These are phyloP conservation scores for Dactylorhiza incarnata DNA, from an alignment of 106 monocot species.

Conservation along the genomic window DNA sequence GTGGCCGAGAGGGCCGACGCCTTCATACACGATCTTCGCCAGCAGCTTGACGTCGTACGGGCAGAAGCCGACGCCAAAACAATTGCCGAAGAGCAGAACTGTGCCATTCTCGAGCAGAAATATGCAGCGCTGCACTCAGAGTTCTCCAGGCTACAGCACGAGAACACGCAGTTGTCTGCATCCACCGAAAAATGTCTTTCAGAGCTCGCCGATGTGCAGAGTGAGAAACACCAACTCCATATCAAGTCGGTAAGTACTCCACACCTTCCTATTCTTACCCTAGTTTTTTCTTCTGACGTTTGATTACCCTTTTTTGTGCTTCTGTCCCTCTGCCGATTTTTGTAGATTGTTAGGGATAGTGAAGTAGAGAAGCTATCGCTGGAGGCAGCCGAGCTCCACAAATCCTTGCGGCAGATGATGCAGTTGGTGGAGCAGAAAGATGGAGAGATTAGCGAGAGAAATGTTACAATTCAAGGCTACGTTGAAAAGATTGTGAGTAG, in stretches of 20 bases:
- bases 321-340: not conserved
- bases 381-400: conserved; percentile 63
- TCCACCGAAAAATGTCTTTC: conserved; percentile 33
- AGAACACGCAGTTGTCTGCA: conserved; percentile 56
- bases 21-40: conserved; percentile 58
- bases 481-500: conserved; percentile 80
- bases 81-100: conserved; percentile 83
- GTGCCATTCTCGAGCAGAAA: conserved; percentile 73
- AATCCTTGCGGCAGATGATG: conserved; percentile 69
- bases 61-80: conserved; percentile 81
- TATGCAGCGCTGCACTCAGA: conserved; percentile 57
- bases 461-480: conserved; percentile 71
- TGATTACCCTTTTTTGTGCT: not conserved
- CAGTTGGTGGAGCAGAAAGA: conserved; percentile 74
- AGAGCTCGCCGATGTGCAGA: conserved; percentile 44
- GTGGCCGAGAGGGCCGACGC: conserved; percentile 81
- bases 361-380: conserved; percentile 74
- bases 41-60: conserved; percentile 73
- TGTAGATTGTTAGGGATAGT: conserved; percentile 73
- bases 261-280: not conserved
- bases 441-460: conserved; percentile 70
- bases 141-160: conserved; percentile 42
- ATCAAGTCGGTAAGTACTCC: conserved; percentile 42
- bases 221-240: conserved; percentile 70
- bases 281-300: not conserved